Conservation (phyloP, 305 asterid species). For the Solanum hybrid region DNA sequence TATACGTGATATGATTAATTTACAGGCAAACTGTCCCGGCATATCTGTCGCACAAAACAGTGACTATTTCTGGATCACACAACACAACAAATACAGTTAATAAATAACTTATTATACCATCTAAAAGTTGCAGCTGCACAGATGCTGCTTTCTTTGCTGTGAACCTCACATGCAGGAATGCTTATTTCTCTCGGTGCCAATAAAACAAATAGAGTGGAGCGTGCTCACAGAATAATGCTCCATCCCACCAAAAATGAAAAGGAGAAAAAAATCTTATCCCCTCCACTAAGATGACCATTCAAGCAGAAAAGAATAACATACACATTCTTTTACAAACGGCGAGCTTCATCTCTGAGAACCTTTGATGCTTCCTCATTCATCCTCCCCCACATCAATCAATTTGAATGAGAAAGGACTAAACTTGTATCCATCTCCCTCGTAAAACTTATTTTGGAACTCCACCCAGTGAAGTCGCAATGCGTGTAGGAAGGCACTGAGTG, state of each 20-base stretch:
- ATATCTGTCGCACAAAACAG: background rate
- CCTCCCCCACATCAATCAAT: conserved; percentile 35
- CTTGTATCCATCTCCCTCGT: conserved; percentile 92
- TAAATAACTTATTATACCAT: conserved; percentile 5
- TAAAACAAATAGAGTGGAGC: conserved; percentile 6
- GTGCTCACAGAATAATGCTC: conserved; percentile 15
- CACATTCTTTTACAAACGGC: background rate
- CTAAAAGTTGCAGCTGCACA: conserved; percentile 7
- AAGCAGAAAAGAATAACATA: background rate
- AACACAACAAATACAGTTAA: background rate
- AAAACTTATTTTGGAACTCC: conserved; percentile 88
- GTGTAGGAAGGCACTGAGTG: conserved; percentile 88
- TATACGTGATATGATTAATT: background rate
- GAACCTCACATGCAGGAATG: conserved; percentile 18
- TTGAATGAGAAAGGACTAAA: conserved; percentile 62
- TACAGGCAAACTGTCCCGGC: background rate
- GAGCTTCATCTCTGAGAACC: background rate
- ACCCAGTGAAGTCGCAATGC: conserved; percentile 95
- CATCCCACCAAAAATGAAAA: conserved; percentile 11
- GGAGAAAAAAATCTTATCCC: background rate
- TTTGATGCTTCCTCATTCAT: conserved; percentile 35
- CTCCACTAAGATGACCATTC: conserved; percentile 1
- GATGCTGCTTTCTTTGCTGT: conserved; percentile 17
- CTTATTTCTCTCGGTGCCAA: conserved; percentile 8
- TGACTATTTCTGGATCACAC: background rate